Evolutionary conservation across 2,329 filamentous ascomycete species (phyloP), one percentile per base, ranked within the genome.

Genomic region (Chaetomiaceae sp.): DNA sequence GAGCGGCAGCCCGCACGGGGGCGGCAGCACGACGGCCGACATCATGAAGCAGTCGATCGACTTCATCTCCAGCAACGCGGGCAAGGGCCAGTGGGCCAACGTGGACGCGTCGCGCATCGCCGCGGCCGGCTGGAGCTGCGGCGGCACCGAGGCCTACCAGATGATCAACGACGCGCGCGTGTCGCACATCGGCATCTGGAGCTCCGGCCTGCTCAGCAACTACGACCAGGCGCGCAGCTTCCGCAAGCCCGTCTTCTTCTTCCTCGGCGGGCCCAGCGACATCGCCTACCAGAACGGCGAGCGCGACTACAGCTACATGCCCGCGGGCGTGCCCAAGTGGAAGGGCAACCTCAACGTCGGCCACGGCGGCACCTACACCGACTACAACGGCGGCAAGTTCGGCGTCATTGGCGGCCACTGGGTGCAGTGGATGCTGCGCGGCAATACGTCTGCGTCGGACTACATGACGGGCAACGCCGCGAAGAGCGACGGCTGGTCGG

Each of bases 61-160:
- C 48, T 59, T 52, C 54, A 54, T 55, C 27, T 30, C 29, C 24
- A n/a, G 43, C 29, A 48, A 55, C 35, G 57, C 50, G 3, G 49
- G 51, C 12, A 35, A 54, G 35, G 51, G 48, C 27, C 38, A 48
- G 6, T 56, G 48, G 17, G 48, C 52, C 17, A 51, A 53, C 38
- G 45, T 62, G 18, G 58, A 62, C 43, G 38, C 50, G 12, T 50
- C 54, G 6, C 49, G 58, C 32, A 57, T 63, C 47, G 48, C 53
- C 27, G 58, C 56, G 2, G 60, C 60, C 6, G 61, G 61, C 2
- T 54, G 52, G 42, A 60, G 57, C 52, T 62, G 61, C 38, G 61
- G 61, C 42, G 60, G 60, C n/a, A 45, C 57, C 17, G 57, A 63
- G 52, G 61, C 60, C 2, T 6, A 62, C 46, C 52, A 35, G 33